Evolutionary conservation across 179 eudicot species (phyloP).

Genomic region (Heliamphora pulchella): DNA sequence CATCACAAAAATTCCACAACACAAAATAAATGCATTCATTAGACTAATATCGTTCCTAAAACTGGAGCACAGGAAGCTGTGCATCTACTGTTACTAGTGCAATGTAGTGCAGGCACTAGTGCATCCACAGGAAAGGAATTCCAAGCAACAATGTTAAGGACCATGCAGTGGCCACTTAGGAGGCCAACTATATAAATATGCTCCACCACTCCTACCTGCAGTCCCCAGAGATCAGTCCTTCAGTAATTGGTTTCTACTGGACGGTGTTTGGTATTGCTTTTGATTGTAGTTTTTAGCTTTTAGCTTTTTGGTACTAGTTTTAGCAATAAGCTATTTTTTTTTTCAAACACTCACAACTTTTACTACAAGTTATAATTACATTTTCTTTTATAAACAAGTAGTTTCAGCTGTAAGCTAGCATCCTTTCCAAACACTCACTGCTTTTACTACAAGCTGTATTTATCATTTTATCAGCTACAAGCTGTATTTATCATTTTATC

Average conservation of each 20-base stretch:
- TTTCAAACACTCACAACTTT: too few relatives aligned
- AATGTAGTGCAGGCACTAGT: not conserved
- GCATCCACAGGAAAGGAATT: not conserved
- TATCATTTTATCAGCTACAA: too few relatives aligned
- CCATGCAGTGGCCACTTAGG: not conserved
- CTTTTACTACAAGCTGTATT: too few relatives aligned
- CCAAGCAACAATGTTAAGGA: not conserved
- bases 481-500: too few relatives aligned
- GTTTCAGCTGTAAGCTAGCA: too few relatives aligned
- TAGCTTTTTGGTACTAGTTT: too few relatives aligned
- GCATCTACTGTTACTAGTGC: not conserved
- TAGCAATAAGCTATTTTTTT: too few relatives aligned
- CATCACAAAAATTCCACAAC: not conserved
- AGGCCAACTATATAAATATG: not conserved
- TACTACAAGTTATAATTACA: too few relatives aligned
- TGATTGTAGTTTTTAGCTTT: too few relatives aligned
- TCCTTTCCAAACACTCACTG: too few relatives aligned
- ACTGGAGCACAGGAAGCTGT: not conserved
- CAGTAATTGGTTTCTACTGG: not conserved
- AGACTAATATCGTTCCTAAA: not conserved
- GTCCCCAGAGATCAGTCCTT: not conserved
- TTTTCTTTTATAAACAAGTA: too few relatives aligned
- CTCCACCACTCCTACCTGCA: not conserved
- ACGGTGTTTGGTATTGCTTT: too few relatives aligned
- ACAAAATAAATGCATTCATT: not conserved